Percentiles rank a stretch among this genome's conserved stretches.
These are phyloP conservation scores for Penicillium nucicola DNA, from an alignment of 495 filamentous ascomycete genomes.

Conservation along the genomic window DNA sequence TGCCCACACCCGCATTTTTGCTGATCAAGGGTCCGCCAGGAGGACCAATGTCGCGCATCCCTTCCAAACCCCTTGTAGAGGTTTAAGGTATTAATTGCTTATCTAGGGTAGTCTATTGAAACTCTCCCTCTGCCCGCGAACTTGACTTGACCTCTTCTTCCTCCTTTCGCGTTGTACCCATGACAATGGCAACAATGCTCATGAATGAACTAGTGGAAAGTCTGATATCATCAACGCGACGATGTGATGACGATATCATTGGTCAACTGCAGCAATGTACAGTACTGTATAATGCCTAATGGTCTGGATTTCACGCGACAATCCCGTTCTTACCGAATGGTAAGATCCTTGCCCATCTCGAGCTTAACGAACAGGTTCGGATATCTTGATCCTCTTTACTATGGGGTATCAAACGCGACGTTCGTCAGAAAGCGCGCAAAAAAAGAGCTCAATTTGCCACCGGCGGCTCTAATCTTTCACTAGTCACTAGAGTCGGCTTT, in stretches of 20 bases:
- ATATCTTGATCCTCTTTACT: not conserved
- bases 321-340: too few species aligned
- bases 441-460: conserved; percentile 15
- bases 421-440: not conserved
- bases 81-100: conserved; percentile 21
- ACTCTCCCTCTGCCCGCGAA: not conserved
- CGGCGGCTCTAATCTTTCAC: conserved; percentile 16
- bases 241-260: not conserved
- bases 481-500: conserved; percentile 15
- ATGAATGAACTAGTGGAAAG: too few species aligned
- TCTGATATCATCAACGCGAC: not conserved
- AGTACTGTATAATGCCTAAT: too few species aligned
- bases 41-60: conserved; percentile 30
- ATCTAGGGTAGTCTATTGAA: conserved; percentile 7
- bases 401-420: conserved; percentile 1
- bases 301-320: not conserved
- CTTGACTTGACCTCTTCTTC: not conserved
- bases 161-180: too few species aligned
- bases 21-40: conserved; percentile 29
- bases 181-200: too few species aligned
- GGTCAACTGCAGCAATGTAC: not conserved
- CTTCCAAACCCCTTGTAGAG: conserved; percentile 22
- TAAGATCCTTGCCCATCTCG: too few species aligned
- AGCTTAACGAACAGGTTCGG: not conserved
- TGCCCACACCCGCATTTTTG: conserved; percentile 18